Base-by-base conservation (phyloP, 2,329 filamentous ascomycete species). In the Phaeosphaeriaceae sp. region DNA sequence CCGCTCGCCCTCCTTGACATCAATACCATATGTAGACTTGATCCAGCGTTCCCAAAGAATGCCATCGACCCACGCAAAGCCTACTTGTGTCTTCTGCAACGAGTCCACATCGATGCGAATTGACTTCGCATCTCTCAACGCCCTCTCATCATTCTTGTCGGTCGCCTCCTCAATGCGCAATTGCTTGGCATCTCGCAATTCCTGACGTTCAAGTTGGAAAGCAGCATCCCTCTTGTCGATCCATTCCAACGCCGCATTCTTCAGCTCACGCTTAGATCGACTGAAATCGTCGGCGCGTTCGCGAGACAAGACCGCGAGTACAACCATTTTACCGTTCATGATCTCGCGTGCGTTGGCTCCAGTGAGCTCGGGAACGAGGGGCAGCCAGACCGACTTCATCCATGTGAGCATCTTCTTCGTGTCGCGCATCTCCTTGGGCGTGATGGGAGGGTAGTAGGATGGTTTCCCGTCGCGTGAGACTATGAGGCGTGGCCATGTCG, bases 21-120 rank as follows among this genome's bases (percentile, higher is more conserved):
- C 91, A 66, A 98, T 90, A 54, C 94, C 94, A 73, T 96, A 99
- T 0, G 94, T 97, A n/a, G 90, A 93, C 66, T 90, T 86, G 64
- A 99, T 88, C 95, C 95, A 99, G 61, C 94, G 87, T 78, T 98
- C 93, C 95, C 95, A 99, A 78, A 98, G 98, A 7, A 92, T 87
- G 51, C 93, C 93, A 75, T 99, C 95, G 13, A 98, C 92, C 95
- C 95, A 99, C 13, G 95, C 95, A 78, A 99, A 99, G 9, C 88
- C 87, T 44, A 98, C 93, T 74, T 96, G 91, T 77, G 94, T 96
- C 68, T 90, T 89, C 73, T 93, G 89, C 52, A 92, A 87, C 73
- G 91, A 90, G 68, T 94, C 90, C 87, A 97, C 96, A 68, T 93
- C 91, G 75, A 99, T 93, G 31, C 89, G 88, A 72, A 96, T 96